These are phyloP conservation scores for Ceratocystis colombiana DNA, from an alignment of 2,329 filamentous ascomycete species.

Conservation along the genomic window DNA sequence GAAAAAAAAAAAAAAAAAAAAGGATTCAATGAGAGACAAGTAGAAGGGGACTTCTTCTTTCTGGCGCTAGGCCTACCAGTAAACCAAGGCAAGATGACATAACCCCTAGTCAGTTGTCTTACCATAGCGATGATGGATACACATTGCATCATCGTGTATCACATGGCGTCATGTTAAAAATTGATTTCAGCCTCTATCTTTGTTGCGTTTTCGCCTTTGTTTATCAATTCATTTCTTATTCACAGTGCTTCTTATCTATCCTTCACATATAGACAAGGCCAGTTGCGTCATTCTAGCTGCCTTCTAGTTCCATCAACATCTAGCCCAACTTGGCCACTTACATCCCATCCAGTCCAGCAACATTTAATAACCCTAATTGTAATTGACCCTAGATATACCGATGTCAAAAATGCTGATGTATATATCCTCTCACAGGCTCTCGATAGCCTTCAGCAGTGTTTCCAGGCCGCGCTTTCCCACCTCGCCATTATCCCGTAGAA, in stretches of 20 bases:
- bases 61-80: background rate
- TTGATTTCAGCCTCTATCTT: background rate
- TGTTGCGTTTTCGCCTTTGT: background rate
- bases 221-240: background rate
- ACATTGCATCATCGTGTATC: slow-evolving; percentile 1
- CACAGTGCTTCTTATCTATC: background rate
- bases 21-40: no score
- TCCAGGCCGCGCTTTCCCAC: slow-evolving; percentile 45
- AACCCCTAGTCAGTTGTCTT: background rate
- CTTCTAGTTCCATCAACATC: background rate
- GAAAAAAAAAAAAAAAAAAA: no score
- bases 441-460: slow-evolving; percentile 52
- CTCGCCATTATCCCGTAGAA: slow-evolving; percentile 52
- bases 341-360: background rate
- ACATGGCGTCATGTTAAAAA: background rate
- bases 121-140: background rate
- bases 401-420: background rate
- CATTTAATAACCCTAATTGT: background rate
- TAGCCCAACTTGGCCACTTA: background rate
- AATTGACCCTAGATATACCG: background rate
- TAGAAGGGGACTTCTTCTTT: background rate
- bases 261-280: background rate
- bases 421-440: slow-evolving; percentile 34
- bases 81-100: background rate
- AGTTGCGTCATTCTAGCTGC: background rate